Evolutionary conservation across 164 flowering plant genomes (phyloP), one percentile per base, ranked within the genome.

Genomic region (Dillenia turbinata): DNA sequence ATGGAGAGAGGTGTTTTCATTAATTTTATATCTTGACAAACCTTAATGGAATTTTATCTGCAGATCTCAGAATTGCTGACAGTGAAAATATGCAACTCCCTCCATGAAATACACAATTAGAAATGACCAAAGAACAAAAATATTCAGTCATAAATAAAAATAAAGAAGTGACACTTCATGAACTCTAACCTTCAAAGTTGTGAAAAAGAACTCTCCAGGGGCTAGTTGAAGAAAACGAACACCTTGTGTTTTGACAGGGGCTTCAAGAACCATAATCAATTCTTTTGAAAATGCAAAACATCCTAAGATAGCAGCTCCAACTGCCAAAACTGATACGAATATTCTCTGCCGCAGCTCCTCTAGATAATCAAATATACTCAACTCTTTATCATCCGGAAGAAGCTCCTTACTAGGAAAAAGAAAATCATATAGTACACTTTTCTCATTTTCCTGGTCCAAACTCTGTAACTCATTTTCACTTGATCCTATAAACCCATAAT

Each of bases 121-220:
- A 26, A 26, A 26, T 26, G 33, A 26, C 33, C 33, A 26, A 26
- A 26, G 33, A 26, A 0, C 33, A 26, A 26, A 26, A 26, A 26
- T 26, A 26, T 2, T 26, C 33, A 26, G 33, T 1, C 33, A 26
- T 26, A 2, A 5, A 26, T 26, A 3, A 2, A 26, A 26, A 26
- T 26, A n/a, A 24, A 55, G 13, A 45, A 44, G 7, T 9, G 44
- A 14, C 10, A 49, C 44, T 26, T 50, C 24, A 50, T 48, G 59
- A 24, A 51, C 13, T 26, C 58, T 63, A 59, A 91, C 99, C 97
- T 94, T 94, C 62, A 94, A 71, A 60, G 97, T 86, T 19, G 99
- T 94, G 70, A 94, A 94, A 86, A 94, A 94, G 68, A 94, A 94
- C 69, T 94, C 99, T 54, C 99, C 99, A 26, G 99, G 99, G 66